Conservation (phyloP, 1,139 yeast species). For the Zygoascus sp. region DNA sequence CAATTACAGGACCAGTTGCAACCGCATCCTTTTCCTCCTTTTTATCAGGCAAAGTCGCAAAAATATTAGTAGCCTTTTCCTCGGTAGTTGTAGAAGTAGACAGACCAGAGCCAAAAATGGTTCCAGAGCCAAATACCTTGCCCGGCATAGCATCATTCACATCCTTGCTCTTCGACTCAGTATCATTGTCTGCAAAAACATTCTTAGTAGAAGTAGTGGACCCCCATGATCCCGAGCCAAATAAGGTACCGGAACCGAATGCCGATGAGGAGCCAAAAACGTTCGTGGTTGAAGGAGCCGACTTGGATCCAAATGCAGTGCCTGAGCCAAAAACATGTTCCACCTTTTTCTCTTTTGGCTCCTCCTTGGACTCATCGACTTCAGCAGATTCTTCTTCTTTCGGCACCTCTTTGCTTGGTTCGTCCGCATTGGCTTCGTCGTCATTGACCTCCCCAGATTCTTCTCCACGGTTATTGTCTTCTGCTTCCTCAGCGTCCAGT, state of each 20-base stretch:
- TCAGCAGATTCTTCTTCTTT: background rate
- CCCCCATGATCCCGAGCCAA: constrained; percentile 18
- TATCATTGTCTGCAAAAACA: constrained; percentile 4
- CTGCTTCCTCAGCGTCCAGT: background rate
- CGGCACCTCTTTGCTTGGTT: background rate
- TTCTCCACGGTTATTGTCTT: background rate
- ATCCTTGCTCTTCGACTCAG: background rate
- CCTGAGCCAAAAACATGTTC: constrained; percentile 21
- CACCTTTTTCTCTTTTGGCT: constrained; percentile 12
- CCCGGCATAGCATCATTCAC: too few species aligned
- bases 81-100: constrained; percentile 2
- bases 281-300: constrained; percentile 4
- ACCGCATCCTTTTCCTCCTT: constrained; percentile 5
- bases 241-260: constrained; percentile 21
- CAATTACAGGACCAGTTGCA: background rate
- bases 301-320: constrained; percentile 16
- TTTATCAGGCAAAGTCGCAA: constrained; percentile 5
- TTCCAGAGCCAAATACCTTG: constrained; percentile 7
- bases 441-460: constrained; percentile 7
- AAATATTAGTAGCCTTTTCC: background rate
- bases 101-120: constrained; percentile 2
- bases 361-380: background rate
- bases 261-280: constrained; percentile 19
- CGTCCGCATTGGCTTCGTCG: background rate
- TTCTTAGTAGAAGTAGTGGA: background rate